Conservation (phyloP, 208 protist genomes). For the Acanthamoeba sp. region DNA sequence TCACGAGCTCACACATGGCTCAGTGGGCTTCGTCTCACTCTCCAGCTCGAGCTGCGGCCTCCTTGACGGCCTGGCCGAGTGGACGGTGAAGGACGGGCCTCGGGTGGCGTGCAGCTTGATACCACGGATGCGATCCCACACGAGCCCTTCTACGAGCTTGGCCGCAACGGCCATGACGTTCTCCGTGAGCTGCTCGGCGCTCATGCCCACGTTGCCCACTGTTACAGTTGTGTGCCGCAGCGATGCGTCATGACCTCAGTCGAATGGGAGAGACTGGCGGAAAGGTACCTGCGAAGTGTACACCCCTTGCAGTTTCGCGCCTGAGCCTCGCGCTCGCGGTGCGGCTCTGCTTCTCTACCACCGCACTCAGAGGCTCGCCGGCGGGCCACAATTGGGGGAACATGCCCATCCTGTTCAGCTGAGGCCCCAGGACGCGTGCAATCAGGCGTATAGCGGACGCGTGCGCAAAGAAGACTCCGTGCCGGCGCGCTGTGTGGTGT, state of each 20-base stretch:
- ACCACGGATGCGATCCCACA: neutral
- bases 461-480: no score
- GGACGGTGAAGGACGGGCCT: neutral
- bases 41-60: no score
- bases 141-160: neutral
- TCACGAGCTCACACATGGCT: no score
- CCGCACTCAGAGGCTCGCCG: neutral
- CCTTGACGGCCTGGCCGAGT: neutral
- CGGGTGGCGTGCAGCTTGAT: neutral
- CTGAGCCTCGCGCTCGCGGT: neutral
- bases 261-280: neutral
- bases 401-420: neutral
- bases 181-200: neutral
- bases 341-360: neutral
- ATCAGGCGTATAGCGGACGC: neutral
- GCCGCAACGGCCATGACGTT: neutral
- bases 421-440: neutral
- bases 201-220: neutral
- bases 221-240: no score
- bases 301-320: no score
- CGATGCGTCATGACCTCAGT: no score
- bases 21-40: neutral
- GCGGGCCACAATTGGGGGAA: neutral
- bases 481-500: no score
- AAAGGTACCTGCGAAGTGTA: neutral